Percentiles rank a stretch among this genome's conserved stretches.
These are phyloP conservation scores for Batkoa obscura DNA, from an alignment of 371 early-diverging fungal species.

Conservation along the genomic window DNA sequence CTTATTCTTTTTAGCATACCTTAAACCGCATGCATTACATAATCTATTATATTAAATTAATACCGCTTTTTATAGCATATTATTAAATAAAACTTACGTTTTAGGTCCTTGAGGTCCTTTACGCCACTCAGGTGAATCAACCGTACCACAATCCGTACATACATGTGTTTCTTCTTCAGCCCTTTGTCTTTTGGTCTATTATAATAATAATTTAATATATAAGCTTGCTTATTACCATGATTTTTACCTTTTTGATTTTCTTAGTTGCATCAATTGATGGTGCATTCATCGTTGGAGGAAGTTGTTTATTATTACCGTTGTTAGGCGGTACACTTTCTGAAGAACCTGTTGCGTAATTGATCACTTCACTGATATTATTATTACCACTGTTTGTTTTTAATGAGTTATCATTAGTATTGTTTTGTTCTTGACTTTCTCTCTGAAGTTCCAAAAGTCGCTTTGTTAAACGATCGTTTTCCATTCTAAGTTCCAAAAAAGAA, in stretches of 20 bases:
- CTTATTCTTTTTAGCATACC: conserved; percentile 14
- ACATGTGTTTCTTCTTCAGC: conserved; percentile 18
- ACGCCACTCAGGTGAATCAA: conserved; percentile 69
- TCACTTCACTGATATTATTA: background rate
- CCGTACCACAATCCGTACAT: conserved; percentile 41
- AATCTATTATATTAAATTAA: conserved; percentile 13
- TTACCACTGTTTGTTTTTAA: background rate
- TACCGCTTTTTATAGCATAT: background rate
- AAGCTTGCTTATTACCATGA: background rate
- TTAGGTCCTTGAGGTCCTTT: conserved; percentile 55
- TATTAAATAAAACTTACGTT: conserved; percentile 17
- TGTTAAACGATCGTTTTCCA: conserved; percentile 27
- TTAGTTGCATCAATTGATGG: too few species aligned
- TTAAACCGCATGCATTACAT: conserved; percentile 31
- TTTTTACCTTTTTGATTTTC: too few species aligned
- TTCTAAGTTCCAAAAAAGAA: conserved; percentile 27
- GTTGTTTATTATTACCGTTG: too few species aligned
- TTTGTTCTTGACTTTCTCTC: background rate
- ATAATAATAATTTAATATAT: background rate
- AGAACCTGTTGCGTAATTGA: background rate
- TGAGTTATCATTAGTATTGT: background rate
- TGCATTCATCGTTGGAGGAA: too few species aligned
- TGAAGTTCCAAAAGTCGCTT: conserved; percentile 15
- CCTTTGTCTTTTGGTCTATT: conserved; percentile 13
- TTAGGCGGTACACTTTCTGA: too few species aligned